Evolutionary conservation across 2,329 filamentous ascomycete species (phyloP), one percentile per base, ranked within the genome.

Genomic region (Trichoderma simmonsii): DNA sequence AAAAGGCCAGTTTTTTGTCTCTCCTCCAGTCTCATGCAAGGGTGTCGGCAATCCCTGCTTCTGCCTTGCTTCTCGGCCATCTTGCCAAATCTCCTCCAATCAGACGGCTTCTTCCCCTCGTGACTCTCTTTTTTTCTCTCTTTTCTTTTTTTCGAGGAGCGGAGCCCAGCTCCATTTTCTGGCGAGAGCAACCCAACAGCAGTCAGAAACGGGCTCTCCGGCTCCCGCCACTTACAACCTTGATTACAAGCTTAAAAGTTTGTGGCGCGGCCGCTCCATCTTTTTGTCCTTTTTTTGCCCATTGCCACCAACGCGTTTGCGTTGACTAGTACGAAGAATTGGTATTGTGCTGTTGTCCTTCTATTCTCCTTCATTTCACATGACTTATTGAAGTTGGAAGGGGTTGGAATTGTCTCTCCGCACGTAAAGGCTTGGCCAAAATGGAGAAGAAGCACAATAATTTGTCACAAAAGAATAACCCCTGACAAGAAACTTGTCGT

Each of bases 181-280:
- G 15, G 62, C 28, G 32, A 66, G 51, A 66, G 54, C 30, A 11
- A 15, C 30, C 63, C 26, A 57, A 67, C 15, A 24, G 28, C 54
- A 26, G 24, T 26, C 6, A 57, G 54, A 28, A 66, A 36, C 61
- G 36, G 26, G 2, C 26, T 28, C 6, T 32, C 51, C 11, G 26
- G 26, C 18, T 48, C 36, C 56, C 65, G 24, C 64, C 26, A 57
- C 54, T 18, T 26, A 12, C 65, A 68, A 68, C 65, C 56, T 59
- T 60, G 54, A 68, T 32, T 60, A 60, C 65, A 68, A 68, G 54
- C 54, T 68, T 68, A 60, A 68, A 51, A 12, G 8, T n/a, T 12
- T 60, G 36, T 60, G 65, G 56, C 51, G 65, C 12, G 11, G 11
- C 34, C 34, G 51, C 56, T 21, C 34, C 56, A 26, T 60, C 28